phyloP scores from a whole-genome alignment of 306 rosid species.

The Cajanus cajan region DNA sequence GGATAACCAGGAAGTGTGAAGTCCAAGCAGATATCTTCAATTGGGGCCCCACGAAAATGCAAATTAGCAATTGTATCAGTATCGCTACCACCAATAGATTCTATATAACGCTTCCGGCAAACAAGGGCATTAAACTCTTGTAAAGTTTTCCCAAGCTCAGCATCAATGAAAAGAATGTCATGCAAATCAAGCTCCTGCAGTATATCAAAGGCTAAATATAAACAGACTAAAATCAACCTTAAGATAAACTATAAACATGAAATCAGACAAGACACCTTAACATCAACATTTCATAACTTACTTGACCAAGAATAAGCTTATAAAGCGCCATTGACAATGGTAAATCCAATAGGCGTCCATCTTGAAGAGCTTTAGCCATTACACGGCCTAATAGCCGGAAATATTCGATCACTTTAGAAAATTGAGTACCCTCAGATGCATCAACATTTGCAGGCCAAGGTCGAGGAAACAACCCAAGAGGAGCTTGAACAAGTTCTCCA shows the following conservation, averaged over 20 bases:
- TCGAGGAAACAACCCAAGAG: slow-evolving; percentile 90
- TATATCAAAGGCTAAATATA: not conserved
- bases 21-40: slow-evolving; percentile 87
- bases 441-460: slow-evolving; percentile 86
- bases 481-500: slow-evolving; percentile 68
- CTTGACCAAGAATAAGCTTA: slow-evolving; percentile 91
- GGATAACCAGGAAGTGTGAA: slow-evolving; percentile 95
- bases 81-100: slow-evolving; percentile 44
- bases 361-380: slow-evolving; percentile 97
- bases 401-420: slow-evolving; percentile 75
- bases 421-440: slow-evolving; percentile 71
- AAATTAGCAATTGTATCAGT: slow-evolving; percentile 44
- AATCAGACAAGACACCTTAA: not conserved
- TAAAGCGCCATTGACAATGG: slow-evolving; percentile 86
- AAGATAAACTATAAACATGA: not conserved
- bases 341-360: slow-evolving; percentile 91
- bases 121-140: slow-evolving; percentile 83
- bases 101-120: slow-evolving; percentile 64
- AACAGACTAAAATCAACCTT: slow-evolving; percentile 7
- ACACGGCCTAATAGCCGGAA: slow-evolving; percentile 93
- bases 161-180: slow-evolving; percentile 79
- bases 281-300: slow-evolving; percentile 39
- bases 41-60: slow-evolving; percentile 62
- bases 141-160: slow-evolving; percentile 90
- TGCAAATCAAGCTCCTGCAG: slow-evolving; percentile 97